Base-by-base conservation (phyloP, 1,139 yeast species). In the Blastobotrys illinoisensis region DNA sequence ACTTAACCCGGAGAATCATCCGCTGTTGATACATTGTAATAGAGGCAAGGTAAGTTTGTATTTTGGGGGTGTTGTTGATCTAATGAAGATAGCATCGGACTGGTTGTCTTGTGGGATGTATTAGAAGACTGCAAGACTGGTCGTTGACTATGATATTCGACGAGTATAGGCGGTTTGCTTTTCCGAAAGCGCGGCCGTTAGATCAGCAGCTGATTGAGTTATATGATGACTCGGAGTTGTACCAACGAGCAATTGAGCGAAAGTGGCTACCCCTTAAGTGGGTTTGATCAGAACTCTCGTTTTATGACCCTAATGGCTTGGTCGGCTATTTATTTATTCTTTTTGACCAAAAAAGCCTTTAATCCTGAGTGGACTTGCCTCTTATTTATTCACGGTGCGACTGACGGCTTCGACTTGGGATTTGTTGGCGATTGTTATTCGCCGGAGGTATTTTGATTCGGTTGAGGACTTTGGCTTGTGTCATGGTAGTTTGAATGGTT, bases 201-300 rank as follows among this genome's bases (percentile, higher is more conserved):
- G 99, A 93, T 71, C 96, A 90, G 69, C 97, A 93, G 67, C 86
- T 91, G 67, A 93, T 93, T 58, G 98, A 93, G 69, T 76, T 88
- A 75, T 91, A 87, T 68, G 85, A 88, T 63, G 89, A 84, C 56
- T 66, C 73, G 2, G 85, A 81, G 54, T 80, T 88, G 14, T 76
- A 76, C 26, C 65, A 76, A 46, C 77, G 74, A 62, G 90, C 91
- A 2, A 62, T 66, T 6, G 71, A 75, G 48, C 73, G 78, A 44
- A 69, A 76, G 5, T 80, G 91, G 79, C 71, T 88, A 54, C 95
- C 95, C 5, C 68, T 88, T 51, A 67, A 71, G 56, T 88, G 96
- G 96, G 79, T 77, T 72, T 57, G 70, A 56, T 50, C 51, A 44
- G n/a, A n/a, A n/a, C n/a, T n/a, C n/a, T n/a, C n/a, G n/a, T n/a